phyloP scores from a whole-genome alignment of 805 yeast genomes.

The Grigorovia jiainica region DNA sequence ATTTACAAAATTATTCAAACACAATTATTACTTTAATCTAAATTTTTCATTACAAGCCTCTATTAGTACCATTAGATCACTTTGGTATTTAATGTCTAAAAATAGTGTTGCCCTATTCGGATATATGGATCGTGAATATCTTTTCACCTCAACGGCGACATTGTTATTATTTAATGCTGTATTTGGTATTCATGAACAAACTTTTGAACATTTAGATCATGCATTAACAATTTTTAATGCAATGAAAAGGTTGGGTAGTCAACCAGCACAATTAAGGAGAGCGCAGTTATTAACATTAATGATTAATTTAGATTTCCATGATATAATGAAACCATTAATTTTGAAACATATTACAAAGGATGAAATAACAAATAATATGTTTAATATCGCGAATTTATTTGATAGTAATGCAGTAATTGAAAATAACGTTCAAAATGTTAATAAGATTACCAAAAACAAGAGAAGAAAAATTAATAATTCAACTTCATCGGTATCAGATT shows the following conservation, averaged over 20 bases:
- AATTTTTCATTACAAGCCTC: slow-evolving; percentile 77
- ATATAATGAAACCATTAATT: slow-evolving; percentile 48
- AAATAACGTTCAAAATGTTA: neutral
- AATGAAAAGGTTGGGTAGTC: slow-evolving; percentile 70
- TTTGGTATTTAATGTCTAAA: slow-evolving; percentile 67
- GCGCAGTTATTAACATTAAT: slow-evolving; percentile 61
- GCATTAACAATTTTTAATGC: slow-evolving; percentile 59
- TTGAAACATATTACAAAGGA: slow-evolving; percentile 43
- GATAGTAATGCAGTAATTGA: neutral
- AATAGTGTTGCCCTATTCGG: slow-evolving; percentile 82
- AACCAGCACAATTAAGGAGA: slow-evolving; percentile 68
- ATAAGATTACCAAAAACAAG: neutral
- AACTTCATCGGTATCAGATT: too few species aligned
- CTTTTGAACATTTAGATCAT: slow-evolving; percentile 61
- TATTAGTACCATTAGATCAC: slow-evolving; percentile 59
- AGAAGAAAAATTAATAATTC: too few species aligned
- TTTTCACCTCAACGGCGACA: slow-evolving; percentile 70
- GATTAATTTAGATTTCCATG: slow-evolving; percentile 58
- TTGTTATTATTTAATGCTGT: slow-evolving; percentile 66
- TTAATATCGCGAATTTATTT: neutral
- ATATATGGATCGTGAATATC: slow-evolving; percentile 77
- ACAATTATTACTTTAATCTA: slow-evolving; percentile 55
- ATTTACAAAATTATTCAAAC: slow-evolving; percentile 57
- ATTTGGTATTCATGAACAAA: slow-evolving; percentile 73
- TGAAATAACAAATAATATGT: neutral